Evolutionary conservation across 495 filamentous ascomycete species (phyloP).

Genomic region (Lasiosphaeris hirsuta): DNA sequence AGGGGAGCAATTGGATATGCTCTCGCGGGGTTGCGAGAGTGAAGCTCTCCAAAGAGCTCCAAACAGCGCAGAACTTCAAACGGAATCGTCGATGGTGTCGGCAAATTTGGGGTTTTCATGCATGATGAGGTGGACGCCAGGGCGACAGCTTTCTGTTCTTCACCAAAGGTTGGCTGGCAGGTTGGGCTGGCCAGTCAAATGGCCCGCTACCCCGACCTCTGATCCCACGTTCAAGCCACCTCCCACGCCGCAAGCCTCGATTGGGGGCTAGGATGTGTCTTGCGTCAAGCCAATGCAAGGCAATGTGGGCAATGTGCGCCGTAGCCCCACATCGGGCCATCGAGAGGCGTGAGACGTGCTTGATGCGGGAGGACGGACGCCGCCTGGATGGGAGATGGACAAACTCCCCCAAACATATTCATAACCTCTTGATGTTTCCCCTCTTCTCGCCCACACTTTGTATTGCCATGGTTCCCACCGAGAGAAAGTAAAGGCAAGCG

Average conservation of each 20-base stretch:
- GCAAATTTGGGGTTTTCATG: slow-evolving; percentile 28
- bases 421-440: too few species aligned
- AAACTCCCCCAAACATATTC: too few species aligned
- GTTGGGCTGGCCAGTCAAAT: not conserved
- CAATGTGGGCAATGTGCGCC: not conserved
- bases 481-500: too few species aligned
- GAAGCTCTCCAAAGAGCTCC: not conserved
- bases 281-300: slow-evolving; percentile 12
- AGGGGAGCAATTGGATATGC: too few species aligned
- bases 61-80: not conserved
- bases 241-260: slow-evolving; percentile 1
- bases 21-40: not conserved
- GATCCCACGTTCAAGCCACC: not conserved
- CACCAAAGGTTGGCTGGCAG: not conserved
- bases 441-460: too few species aligned
- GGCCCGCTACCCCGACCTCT: not conserved
- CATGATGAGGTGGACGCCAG: slow-evolving; percentile 38
- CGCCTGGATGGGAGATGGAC: not conserved
- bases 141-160: not conserved
- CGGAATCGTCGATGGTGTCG: not conserved
- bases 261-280: slow-evolving; percentile 11
- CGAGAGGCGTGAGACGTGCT: not conserved
- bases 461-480: too few species aligned
- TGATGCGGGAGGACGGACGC: slow-evolving; percentile 1
- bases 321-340: not conserved